A percentile compares a stretch with the other conserved stretches of the same genome.
These are phyloP conservation scores for Penicillium janthinellum DNA, from an alignment of 2,329 filamentous ascomycete species.

Conservation along the genomic window DNA sequence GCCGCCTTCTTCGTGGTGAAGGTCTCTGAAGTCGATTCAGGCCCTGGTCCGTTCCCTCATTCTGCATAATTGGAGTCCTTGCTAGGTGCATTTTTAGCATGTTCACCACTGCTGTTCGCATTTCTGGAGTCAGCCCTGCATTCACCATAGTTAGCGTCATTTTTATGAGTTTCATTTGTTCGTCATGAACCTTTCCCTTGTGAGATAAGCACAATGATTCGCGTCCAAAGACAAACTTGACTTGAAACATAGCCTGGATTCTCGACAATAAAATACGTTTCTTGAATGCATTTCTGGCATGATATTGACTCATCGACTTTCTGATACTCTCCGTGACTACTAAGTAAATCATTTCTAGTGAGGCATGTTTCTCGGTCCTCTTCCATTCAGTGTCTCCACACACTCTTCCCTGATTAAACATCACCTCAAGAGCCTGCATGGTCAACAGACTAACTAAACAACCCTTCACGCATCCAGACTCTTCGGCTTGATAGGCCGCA, in stretches of 20 bases:
- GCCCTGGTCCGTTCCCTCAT: not conserved
- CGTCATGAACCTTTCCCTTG: conserved; percentile 3
- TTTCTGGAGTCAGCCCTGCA: conserved; percentile 16
- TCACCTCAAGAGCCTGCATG: not conserved
- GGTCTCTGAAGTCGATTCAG: conserved; percentile 30
- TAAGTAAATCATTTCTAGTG: too few species aligned
- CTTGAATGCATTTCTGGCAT: not conserved
- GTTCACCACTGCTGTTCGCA: conserved; percentile 14
- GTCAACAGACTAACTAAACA: not conserved
- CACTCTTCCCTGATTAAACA: too few species aligned
- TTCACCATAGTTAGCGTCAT: conserved; percentile 15
- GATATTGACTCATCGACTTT: not conserved
- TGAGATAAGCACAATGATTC: not conserved
- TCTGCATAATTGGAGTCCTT: conserved; percentile 19
- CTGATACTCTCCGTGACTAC: not conserved
- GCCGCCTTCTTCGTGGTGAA: conserved; percentile 42
- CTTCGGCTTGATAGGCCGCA: conserved; percentile 12
- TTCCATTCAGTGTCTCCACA: not conserved
- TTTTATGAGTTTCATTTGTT: conserved; percentile 18
- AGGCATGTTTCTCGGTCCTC: not conserved
- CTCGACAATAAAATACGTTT: not conserved
- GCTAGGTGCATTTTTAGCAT: conserved; percentile 13
- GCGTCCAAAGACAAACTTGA: not conserved
- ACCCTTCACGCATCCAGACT: conserved; percentile 9
- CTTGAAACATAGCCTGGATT: not conserved